Evolutionary conservation across 2,329 filamentous ascomycete species (phyloP).

Genomic region (Hymenoscyphus albidus): DNA sequence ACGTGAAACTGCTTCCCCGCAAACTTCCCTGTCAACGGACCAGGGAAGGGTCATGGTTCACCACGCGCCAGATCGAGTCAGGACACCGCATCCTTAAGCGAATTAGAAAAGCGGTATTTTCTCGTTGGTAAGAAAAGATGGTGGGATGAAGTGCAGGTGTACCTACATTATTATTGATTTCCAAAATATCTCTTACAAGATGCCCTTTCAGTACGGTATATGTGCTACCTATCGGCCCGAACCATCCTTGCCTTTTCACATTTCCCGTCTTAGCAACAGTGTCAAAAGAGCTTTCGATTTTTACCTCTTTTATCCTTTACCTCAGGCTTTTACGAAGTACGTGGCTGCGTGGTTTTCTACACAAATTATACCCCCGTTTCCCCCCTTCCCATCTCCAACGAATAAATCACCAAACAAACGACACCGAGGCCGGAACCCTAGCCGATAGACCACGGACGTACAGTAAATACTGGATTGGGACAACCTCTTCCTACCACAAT

Average conservation of each 20-base stretch:
- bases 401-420: neutral
- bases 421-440: neutral
- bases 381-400: neutral
- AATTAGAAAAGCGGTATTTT: neutral
- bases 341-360: neutral
- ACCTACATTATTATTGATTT: neutral
- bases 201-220: neutral
- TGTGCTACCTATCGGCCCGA: neutral
- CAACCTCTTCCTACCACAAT: neutral
- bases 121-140: neutral
- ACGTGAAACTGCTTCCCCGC: slow-evolving; percentile 4
- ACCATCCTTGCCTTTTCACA: neutral
- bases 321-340: neutral
- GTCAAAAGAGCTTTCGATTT: neutral
- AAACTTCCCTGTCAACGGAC: neutral
- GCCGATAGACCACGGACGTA: neutral
- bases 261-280: neutral
- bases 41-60: neutral
- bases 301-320: slow-evolving; percentile 2
- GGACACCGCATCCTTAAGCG: slow-evolving; percentile 1
- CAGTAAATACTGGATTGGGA: neutral
- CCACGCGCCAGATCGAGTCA: neutral
- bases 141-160: neutral
- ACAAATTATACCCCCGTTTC: neutral
- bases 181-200: neutral